Percentiles rank a stretch among this genome's conserved stretches.
phyloP scores from a whole-genome alignment of 2,329 filamentous ascomycete genomes.

The Colletotrichum ledebouriae region DNA sequence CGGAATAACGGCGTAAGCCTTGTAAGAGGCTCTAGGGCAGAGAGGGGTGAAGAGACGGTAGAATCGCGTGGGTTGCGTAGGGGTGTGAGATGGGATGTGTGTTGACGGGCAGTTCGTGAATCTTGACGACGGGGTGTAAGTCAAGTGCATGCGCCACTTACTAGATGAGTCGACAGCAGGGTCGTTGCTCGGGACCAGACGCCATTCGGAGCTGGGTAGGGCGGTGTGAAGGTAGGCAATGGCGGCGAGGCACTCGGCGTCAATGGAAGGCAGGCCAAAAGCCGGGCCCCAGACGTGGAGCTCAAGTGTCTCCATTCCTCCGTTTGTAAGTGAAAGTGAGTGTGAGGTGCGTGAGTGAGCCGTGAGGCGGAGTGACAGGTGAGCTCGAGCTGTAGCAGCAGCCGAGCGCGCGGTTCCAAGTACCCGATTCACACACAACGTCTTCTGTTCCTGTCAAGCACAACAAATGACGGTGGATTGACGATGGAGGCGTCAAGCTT shows the following conservation, averaged over 20 bases:
- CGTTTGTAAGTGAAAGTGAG: slow-evolving; percentile 7
- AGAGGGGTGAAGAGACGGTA: slow-evolving; percentile 7
- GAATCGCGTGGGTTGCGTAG: slow-evolving; percentile 36
- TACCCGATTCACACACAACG: slow-evolving; percentile 19
- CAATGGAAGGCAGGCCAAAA: slow-evolving; percentile 90
- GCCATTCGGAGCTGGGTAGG: slow-evolving; percentile 73
- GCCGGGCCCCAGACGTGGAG: slow-evolving; percentile 93
- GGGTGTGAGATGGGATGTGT: slow-evolving; percentile 45
- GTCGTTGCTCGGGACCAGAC: slow-evolving; percentile 80
- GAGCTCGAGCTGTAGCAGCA: background rate
- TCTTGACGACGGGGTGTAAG: slow-evolving; percentile 33
- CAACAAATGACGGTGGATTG: slow-evolving; percentile 21
- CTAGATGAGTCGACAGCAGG: slow-evolving; percentile 78
- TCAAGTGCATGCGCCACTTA: slow-evolving; percentile 58
- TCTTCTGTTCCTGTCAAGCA: background rate
- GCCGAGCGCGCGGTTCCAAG: slow-evolving; percentile 12
- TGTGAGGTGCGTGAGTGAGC: slow-evolving; percentile 11
- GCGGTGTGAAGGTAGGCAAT: slow-evolving; percentile 80
- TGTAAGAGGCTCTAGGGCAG: background rate
- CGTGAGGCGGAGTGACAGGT: slow-evolving; percentile 20
- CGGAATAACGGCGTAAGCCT: slow-evolving; percentile 44
- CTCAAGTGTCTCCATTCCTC: slow-evolving; percentile 65
- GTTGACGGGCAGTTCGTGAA: background rate
- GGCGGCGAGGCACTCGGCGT: slow-evolving; percentile 88
- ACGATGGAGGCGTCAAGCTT: slow-evolving; percentile 17